Evolutionary conservation across 1,139 yeast species (phyloP).

Genomic region (Saccharomyces hybrid): DNA sequence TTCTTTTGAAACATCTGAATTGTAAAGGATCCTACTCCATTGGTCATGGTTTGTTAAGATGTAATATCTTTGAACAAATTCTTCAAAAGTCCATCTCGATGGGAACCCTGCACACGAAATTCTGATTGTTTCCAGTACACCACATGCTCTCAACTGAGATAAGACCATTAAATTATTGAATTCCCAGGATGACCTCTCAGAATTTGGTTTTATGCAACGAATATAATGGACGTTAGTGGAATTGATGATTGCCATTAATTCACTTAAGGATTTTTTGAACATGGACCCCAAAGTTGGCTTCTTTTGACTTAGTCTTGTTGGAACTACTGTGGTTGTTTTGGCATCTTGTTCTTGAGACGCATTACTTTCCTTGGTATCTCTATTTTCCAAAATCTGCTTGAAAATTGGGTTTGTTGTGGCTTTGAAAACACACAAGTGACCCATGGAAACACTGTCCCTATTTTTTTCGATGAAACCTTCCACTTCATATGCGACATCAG

Average conservation of each 20-base stretch:
- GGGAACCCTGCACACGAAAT: conserved; percentile 98
- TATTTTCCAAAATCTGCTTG: conserved; percentile 51
- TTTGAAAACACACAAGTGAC: conserved; percentile 78
- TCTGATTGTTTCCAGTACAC: conserved; percentile 93
- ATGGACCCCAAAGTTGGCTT: conserved; percentile 94
- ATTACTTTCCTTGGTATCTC: conserved; percentile 36
- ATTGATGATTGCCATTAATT: conserved; percentile 84
- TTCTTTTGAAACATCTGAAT: conserved; percentile 42
- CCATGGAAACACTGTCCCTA: conserved; percentile 95
- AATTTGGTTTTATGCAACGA: conserved; percentile 96
- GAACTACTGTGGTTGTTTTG: conserved; percentile 30
- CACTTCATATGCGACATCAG: conserved; percentile 85
- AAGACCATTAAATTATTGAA: conserved; percentile 93
- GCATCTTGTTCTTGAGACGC: conserved; percentile 25
- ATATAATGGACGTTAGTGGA: conserved; percentile 94
- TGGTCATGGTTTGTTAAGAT: conserved; percentile 64
- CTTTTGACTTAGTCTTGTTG: conserved; percentile 44
- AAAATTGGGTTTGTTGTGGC: conserved; percentile 60
- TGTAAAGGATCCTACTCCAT: conserved; percentile 58
- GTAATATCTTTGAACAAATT: conserved; percentile 85
- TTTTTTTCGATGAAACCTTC: conserved; percentile 96
- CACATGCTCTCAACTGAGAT: conserved; percentile 94
- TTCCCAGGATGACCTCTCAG: conserved; percentile 89
- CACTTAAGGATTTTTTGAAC: conserved; percentile 86
- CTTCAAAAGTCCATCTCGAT: conserved; percentile 90